Evolutionary conservation across 2,329 filamentous ascomycete species (phyloP), one percentile per base, ranked within the genome.

Genomic region (Ceratocystis cacaofunesta): DNA sequence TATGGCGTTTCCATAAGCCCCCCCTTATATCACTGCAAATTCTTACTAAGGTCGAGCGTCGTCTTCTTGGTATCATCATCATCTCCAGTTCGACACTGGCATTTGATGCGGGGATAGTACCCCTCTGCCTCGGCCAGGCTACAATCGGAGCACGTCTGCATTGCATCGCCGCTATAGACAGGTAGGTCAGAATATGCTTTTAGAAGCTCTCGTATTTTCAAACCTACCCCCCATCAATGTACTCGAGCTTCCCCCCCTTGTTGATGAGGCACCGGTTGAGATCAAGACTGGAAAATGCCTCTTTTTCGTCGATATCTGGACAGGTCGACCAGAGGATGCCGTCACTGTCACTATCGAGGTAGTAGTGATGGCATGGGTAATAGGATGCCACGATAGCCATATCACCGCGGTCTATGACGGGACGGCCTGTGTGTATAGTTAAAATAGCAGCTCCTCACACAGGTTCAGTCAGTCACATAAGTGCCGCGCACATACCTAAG

Each of bases 211-310:
- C 5, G 0, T n/a, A 10, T 32, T 30, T 7, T 5, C 36, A 41
- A 41, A 65, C 63, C 41, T 17, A 65, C 63, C 57, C 57, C 4
- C 63, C 63, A 28, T 50, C 46, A 12, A 32, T 25, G 22, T 41
- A 65, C 43, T 61, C 46, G 4, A 65, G 19, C 41, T 44, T 32
- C 6, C 64, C 64, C n/a, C 28, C 19, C 17, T 66, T 41, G 43
- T 66, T 66, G 58, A 52, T 15, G 2, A 66, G 36, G 44, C 44
- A 66, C 28, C 61, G 36, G 36, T 66, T 66, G 2, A 66, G 60
- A 30, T 66, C 60, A 6, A 62, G 19, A 8, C 22, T 50, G 12
- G 64, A 46, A n/a, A 55, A 10, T 8, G 43, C n/a, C n/a, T 62
- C 57, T 17, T 57, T 62, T 12, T 62, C 5, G 22, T 63, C 36